Base-by-base conservation (phyloP, 2,329 filamentous ascomycete genomes). In the Colletotrichum sp. region DNA sequence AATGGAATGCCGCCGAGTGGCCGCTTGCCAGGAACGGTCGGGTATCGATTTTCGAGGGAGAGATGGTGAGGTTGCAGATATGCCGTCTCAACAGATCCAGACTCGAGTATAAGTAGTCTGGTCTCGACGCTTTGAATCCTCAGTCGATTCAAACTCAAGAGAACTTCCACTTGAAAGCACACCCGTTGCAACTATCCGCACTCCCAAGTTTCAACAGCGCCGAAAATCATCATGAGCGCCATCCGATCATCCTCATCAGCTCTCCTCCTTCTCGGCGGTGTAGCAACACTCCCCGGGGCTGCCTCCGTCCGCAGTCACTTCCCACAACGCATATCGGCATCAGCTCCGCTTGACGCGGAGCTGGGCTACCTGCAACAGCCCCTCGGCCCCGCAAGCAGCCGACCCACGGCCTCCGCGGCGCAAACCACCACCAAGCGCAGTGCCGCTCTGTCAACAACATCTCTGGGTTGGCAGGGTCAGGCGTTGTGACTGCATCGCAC, bases 251-350 rank as follows among this genome's bases (percentile, higher is more conserved):
- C 75, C 5, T 77, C 78, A 2, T 78, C 78, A 8, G 70, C 75
- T 12, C 76, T 77, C n/a, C 71, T 79, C 59, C 77, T 79, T 43
- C 67, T 79, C 34, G 77, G 78, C 12, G 78, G 78, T 64, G 77
- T 79, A 4, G 77, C 78, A 12, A 76, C 77, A 9, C 75, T 79
- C 2, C 78, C 78, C 16, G 75, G 78, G 32, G 78, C 77, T 36
- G 69, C 78, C 34, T 65, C 78, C 18, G 78, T 79, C 28, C 77
- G 78, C 64, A 77, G 72, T 6, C 70, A 64, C 13, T 76, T 76
- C 30, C 74, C 71, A 12, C 70, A 69, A 16, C 59, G 71, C 65
- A 43, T 34, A n/a, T 24, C 59, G 13, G 28, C 64, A 14, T 52
- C 70, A 21, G 24, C 34, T n/a, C 36, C 65, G 18, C 59, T 71